A percentile compares a stretch with the other conserved stretches of the same genome.
These are phyloP conservation scores for maize (Zea mays) DNA, from an alignment of 176 grass and related monocot species.

Conservation along the genomic window DNA sequence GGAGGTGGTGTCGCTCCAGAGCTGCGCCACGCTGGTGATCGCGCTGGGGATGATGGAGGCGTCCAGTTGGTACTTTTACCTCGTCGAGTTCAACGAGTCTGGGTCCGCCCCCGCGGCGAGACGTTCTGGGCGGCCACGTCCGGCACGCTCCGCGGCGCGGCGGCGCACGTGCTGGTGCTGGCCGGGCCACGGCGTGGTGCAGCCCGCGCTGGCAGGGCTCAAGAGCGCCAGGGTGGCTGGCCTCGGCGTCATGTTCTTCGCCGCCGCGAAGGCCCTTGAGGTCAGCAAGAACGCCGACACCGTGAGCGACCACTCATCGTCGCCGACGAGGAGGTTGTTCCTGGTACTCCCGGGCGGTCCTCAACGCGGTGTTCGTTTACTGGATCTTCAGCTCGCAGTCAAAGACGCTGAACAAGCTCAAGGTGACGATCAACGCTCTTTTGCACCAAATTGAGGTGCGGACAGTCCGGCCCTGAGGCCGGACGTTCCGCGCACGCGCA, in stretches of 20 bases:
- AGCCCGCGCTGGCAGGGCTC: too few species aligned
- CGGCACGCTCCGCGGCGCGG: constrained; percentile 40
- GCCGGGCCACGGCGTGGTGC: constrained; percentile 63
- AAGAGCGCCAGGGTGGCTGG: constrained; percentile 47
- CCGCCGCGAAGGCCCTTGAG: constrained; percentile 54
- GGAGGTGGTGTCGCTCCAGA: constrained; percentile 67
- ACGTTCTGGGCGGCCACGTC: constrained; percentile 71
- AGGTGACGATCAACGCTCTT: constrained; percentile 33
- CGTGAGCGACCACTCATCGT: constrained; percentile 61
- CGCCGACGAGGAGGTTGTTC: constrained; percentile 55
- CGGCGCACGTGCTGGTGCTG: constrained; percentile 58
- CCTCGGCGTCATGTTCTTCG: constrained; percentile 58
- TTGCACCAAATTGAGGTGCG: too few species aligned
- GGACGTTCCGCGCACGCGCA: too few species aligned
- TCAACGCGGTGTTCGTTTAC: constrained; percentile 71
- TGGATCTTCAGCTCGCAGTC: constrained; percentile 73
- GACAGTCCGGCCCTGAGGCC: too few species aligned
- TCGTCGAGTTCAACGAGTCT: constrained; percentile 53
- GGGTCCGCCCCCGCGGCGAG: constrained; percentile 60
- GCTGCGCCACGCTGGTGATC: constrained; percentile 60
- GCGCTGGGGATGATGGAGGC: constrained; percentile 74
- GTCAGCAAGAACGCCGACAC: constrained; percentile 63
- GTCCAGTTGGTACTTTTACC: constrained; percentile 71
- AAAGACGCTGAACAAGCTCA: constrained; percentile 60
- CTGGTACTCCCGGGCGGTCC: constrained; percentile 43